Base-by-base conservation (phyloP, 2,329 filamentous ascomycete species). In the Trichoderma koningii region DNA sequence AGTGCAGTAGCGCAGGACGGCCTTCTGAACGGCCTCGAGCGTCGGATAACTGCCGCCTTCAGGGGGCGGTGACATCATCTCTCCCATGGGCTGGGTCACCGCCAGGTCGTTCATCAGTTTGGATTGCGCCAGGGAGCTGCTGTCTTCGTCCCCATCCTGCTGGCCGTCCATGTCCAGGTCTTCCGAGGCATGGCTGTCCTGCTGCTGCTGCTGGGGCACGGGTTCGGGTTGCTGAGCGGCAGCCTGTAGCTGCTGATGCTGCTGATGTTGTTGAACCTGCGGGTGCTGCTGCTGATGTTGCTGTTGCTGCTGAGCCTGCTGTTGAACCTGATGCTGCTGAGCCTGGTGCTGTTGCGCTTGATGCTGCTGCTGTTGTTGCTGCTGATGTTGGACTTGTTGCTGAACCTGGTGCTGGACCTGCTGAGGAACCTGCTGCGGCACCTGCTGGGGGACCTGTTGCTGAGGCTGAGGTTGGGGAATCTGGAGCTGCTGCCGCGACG, bases 11-110 rank as follows among this genome's bases (percentile, higher is more conserved):
- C 81, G 78, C 65, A 89, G 76, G 19, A 88, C 86, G 34, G 84
- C 84, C 72, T 87, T 85, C 71, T 89, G 87, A 9, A 89, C 83
- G 7, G 85, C 85, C 67, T 89, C 87, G 28, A 89, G 78, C 2
- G 85, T 88, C 2, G 85, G 82, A 68, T 86, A 89, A 69, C 84
- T 88, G 19, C 85, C 85, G 7, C 86, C 87, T 70, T 88, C 85
- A 1, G 86, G 86, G 4, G 87, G 87, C 3, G 85, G 81, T 4
- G 85, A 86, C 85, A 87, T 87, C 78, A 84, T 82, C 23, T 78
- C 74, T 0, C 85, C 85, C 82, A 86, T 81, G 5, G 85, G 84
- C 48, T 83, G 78, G 3, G 81, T 77, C 0, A 82, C 82, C 10
- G 84, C 78, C 3, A 82, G 82, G 23, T 81, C 82, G 52, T 81